Evolutionary conservation across 1,284 basidiomycete genomes (phyloP).

Genomic region (Retiboletus flavoniger): DNA sequence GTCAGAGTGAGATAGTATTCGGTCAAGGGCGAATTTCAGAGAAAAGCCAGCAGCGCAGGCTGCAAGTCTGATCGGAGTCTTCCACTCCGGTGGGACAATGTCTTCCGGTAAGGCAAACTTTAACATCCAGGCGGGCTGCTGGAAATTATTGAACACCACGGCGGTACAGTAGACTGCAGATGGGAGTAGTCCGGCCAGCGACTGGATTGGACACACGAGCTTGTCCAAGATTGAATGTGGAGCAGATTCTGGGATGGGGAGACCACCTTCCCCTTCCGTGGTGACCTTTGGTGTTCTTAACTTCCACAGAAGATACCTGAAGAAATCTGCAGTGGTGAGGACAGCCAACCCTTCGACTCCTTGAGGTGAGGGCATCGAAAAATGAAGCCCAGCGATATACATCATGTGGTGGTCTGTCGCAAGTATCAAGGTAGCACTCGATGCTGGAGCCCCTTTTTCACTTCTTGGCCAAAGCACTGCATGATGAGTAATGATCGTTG

Average conservation of each 20-base stretch:
- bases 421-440: neutral
- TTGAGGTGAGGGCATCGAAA: conserved; percentile 18
- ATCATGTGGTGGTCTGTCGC: conserved; percentile 19
- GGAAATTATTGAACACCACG: conserved; percentile 30
- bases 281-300: conserved; percentile 3
- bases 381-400: conserved; percentile 31
- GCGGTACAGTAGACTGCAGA: conserved; percentile 28
- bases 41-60: conserved; percentile 28
- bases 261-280: conserved; percentile 18
- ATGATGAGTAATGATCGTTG: conserved; percentile 24
- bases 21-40: conserved; percentile 18
- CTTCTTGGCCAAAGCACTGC: conserved; percentile 8
- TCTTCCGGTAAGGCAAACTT: conserved; percentile 27
- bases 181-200: conserved; percentile 21
- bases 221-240: conserved; percentile 24
- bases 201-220: conserved; percentile 32
- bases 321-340: conserved; percentile 24
- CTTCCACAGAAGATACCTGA: conserved; percentile 18
- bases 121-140: conserved; percentile 36
- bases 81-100: conserved; percentile 17
- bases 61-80: conserved; percentile 22
- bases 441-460: conserved; percentile 18
- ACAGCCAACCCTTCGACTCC: conserved; percentile 31
- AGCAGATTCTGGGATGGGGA: conserved; percentile 18
- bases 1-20: conserved; percentile 18